A percentile compares a stretch with the other conserved stretches of the same genome.
These are phyloP conservation scores for Curvularia spicifera DNA, from an alignment of 2,329 filamentous ascomycete species.

Conservation along the genomic window DNA sequence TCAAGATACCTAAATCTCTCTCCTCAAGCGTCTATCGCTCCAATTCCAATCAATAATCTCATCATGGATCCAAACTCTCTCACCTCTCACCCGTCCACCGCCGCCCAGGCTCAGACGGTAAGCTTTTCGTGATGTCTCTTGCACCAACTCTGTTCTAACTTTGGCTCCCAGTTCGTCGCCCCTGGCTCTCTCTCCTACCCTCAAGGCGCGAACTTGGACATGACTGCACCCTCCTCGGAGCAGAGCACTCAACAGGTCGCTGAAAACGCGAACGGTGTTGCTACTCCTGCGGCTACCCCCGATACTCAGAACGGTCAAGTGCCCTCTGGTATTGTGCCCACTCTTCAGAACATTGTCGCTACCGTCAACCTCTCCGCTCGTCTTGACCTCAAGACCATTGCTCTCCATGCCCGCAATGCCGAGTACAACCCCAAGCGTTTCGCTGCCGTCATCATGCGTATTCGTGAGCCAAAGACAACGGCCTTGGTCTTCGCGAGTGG, in stretches of 20 bases:
- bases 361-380: slow-evolving; percentile 99
- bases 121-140: slow-evolving; percentile 34
- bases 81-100: slow-evolving; percentile 89
- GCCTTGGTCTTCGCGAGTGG: slow-evolving; percentile 97
- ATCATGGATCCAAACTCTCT: slow-evolving; percentile 77
- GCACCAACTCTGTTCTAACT: slow-evolving; percentile 31
- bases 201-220: slow-evolving; percentile 73
- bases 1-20: slow-evolving; percentile 39
- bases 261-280: slow-evolving; percentile 69
- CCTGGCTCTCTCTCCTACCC: slow-evolving; percentile 92
- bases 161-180: slow-evolving; percentile 68
- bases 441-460: slow-evolving; percentile 99
- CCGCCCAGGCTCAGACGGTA: slow-evolving; percentile 85
- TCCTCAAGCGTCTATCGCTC: slow-evolving; percentile 35
- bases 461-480: slow-evolving; percentile 97
- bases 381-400: slow-evolving; percentile 97
- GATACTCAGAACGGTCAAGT: slow-evolving; percentile 67
- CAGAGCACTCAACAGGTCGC: slow-evolving; percentile 65
- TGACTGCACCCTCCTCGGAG: slow-evolving; percentile 79
- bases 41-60: slow-evolving; percentile 39
- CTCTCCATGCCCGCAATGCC: slow-evolving; percentile 94
- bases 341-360: slow-evolving; percentile 81
- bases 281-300: slow-evolving; percentile 90
- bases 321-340: slow-evolving; percentile 70
- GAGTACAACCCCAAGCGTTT: slow-evolving; percentile 99